Percentiles rank a stretch among this genome's conserved stretches.
Evolutionary conservation across 2,329 filamentous ascomycete genomes (phyloP).

Genomic region (Dactylellina parvicollis): DNA sequence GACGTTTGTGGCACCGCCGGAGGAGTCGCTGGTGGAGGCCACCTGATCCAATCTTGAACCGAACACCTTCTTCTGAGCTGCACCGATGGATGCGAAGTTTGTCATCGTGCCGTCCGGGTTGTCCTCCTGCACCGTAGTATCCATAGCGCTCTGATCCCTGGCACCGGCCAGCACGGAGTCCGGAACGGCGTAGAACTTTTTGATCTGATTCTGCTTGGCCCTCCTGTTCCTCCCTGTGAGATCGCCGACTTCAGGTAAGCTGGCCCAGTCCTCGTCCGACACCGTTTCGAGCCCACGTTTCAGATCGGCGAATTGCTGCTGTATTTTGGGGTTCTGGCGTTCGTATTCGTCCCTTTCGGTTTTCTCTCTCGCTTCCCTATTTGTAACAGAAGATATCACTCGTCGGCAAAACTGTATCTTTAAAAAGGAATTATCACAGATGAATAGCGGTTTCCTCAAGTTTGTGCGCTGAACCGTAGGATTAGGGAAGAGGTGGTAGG

Average conservation of each 20-base stretch:
- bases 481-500: slow-evolving; percentile 52
- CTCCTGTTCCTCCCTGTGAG: slow-evolving; percentile 93
- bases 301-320: slow-evolving; percentile 95
- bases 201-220: slow-evolving; percentile 66
- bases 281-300: slow-evolving; percentile 89
- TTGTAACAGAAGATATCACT: slow-evolving; percentile 65
- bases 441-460: slow-evolving; percentile 71
- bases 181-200: slow-evolving; percentile 87
- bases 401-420: slow-evolving; percentile 81
- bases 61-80: slow-evolving; percentile 92
- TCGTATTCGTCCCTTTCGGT: slow-evolving; percentile 95
- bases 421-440: slow-evolving; percentile 68
- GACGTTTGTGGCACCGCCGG: slow-evolving; percentile 87
- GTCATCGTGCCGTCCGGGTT: slow-evolving; percentile 86
- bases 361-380: slow-evolving; percentile 91
- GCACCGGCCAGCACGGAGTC: slow-evolving; percentile 93
- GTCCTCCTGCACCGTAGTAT: slow-evolving; percentile 88
- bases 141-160: slow-evolving; percentile 80
- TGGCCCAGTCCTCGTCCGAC: slow-evolving; percentile 96
- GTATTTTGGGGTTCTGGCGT: slow-evolving; percentile 96
- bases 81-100: slow-evolving; percentile 97
- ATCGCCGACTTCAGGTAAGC: slow-evolving; percentile 93
- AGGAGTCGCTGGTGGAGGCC: slow-evolving; percentile 74
- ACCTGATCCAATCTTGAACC: slow-evolving; percentile 93
- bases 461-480: slow-evolving; percentile 55